Conservation (phyloP, 1,139 yeast species). For the Yamadazyma siamensis region DNA sequence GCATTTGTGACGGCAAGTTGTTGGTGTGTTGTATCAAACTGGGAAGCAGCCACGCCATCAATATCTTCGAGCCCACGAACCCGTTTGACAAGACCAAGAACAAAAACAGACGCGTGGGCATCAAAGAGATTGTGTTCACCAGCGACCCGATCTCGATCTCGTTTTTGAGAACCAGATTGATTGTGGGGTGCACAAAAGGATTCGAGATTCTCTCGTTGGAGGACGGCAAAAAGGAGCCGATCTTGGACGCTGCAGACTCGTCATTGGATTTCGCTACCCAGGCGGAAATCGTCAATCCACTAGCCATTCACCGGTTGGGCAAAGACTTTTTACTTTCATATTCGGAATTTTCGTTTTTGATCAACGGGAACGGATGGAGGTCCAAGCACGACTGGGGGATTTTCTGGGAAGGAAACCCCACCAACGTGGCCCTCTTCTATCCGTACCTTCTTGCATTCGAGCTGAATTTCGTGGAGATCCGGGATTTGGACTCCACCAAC, state of each 20-base stretch:
- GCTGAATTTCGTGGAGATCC: constrained; percentile 82
- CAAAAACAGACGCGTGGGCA: constrained; percentile 65
- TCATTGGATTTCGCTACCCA: constrained; percentile 93
- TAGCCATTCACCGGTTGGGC: constrained; percentile 86
- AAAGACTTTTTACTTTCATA: constrained; percentile 84
- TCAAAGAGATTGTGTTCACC: constrained; percentile 74
- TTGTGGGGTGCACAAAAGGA: constrained; percentile 95
- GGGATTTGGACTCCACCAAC: constrained; percentile 87
- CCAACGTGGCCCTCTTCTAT: constrained; percentile 86
- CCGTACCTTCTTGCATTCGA: constrained; percentile 93
- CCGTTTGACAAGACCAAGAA: constrained; percentile 55
- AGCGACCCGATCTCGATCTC: constrained; percentile 92
- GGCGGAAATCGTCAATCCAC: constrained; percentile 76
- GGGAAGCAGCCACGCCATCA: constrained; percentile 68
- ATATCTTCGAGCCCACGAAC: constrained; percentile 77
- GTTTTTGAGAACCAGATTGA: constrained; percentile 79
- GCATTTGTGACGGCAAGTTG: constrained; percentile 85
- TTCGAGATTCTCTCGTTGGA: constrained; percentile 90
- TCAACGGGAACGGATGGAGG: constrained; percentile 95
- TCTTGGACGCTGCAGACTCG: constrained; percentile 94
- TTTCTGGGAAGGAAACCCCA: constrained; percentile 96
- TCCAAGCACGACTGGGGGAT: constrained; percentile 92
- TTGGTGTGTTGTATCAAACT: constrained; percentile 88
- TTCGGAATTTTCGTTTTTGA: constrained; percentile 90
- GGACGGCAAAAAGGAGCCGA: constrained; percentile 68